Conservation (phyloP, 176 grass and related monocot genomes). For the Hordeum marinum region DNA sequence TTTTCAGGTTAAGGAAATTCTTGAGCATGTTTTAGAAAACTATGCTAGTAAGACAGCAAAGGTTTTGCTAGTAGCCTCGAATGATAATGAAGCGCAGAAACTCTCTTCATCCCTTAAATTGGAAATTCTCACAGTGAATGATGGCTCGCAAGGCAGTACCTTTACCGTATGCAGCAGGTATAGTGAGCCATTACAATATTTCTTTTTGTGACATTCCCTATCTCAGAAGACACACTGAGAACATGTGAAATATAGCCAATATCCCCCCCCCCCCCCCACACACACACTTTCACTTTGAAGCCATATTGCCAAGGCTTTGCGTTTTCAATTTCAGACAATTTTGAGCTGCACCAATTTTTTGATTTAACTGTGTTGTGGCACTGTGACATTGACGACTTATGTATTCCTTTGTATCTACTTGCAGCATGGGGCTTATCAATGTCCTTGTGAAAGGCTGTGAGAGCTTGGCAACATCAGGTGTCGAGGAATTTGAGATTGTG, state of each 20-base stretch:
- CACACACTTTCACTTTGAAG: neutral
- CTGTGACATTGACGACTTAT: neutral
- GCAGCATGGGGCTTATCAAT: conserved; percentile 54
- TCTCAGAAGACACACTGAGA: neutral
- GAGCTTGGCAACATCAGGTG: conserved; percentile 21
- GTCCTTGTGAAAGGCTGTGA: conserved; percentile 55
- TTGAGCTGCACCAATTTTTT: neutral
- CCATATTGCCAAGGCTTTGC: neutral
- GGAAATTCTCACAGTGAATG: conserved; percentile 44
- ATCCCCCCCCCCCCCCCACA: too few species aligned
- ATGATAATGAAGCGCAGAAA: conserved; percentile 16
- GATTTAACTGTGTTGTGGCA: neutral
- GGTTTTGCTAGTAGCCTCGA: conserved; percentile 55
- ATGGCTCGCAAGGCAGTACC: conserved; percentile 24
- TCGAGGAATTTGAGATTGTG: conserved; percentile 59
- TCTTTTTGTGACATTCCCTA: neutral
- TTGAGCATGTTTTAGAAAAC: conserved; percentile 33
- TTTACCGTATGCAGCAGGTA: conserved; percentile 64
- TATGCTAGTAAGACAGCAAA: conserved; percentile 36
- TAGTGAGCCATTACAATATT: neutral
- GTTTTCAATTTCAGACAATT: neutral
- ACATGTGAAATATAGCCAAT: neutral
- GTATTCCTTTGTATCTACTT: conserved; percentile 10
- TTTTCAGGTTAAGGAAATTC: conserved; percentile 71
- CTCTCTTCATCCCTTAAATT: conserved; percentile 33